These are phyloP conservation scores for Hibiscus mutabilis DNA, from an alignment of 345 rosid genomes.

Conservation along the genomic window DNA sequence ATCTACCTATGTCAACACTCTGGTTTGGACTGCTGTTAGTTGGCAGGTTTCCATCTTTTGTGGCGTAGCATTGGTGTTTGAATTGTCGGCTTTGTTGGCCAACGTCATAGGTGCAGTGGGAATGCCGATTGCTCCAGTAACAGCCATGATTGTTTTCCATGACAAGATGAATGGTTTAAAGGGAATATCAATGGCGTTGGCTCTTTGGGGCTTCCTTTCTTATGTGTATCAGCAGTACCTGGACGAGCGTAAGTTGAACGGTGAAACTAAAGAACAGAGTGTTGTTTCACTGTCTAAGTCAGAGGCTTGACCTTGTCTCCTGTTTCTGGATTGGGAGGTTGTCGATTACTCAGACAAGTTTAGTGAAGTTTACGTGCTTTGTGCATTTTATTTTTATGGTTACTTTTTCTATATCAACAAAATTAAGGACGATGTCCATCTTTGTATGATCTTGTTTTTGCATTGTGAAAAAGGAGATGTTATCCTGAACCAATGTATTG, in stretches of 20 bases:
- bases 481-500: no score
- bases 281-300: no score
- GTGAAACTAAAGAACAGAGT: no score
- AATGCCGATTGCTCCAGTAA: constrained; percentile 46
- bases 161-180: constrained; percentile 50
- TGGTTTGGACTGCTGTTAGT: constrained; percentile 23
- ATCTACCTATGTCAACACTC: constrained; percentile 24
- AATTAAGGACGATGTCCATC: no score
- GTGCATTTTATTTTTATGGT: no score
- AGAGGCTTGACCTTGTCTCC: no score
- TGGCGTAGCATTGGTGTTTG: constrained; percentile 41
- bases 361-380: no score
- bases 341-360: no score
- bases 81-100: constrained; percentile 54
- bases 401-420: no score
- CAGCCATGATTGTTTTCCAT: constrained; percentile 43
- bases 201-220: constrained; percentile 52
- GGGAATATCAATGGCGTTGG: constrained; percentile 48
- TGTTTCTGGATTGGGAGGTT: no score
- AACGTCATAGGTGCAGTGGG: constrained; percentile 42
- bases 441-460: no score
- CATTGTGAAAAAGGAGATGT: no score
- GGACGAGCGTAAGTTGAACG: constrained; percentile 14
- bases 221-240: constrained; percentile 55
- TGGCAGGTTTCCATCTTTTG: constrained; percentile 47